A percentile compares a stretch with the other conserved stretches of the same genome.
phyloP scores from a whole-genome alignment of 768 basidiomycete genomes.

The Collybia mongolica region DNA sequence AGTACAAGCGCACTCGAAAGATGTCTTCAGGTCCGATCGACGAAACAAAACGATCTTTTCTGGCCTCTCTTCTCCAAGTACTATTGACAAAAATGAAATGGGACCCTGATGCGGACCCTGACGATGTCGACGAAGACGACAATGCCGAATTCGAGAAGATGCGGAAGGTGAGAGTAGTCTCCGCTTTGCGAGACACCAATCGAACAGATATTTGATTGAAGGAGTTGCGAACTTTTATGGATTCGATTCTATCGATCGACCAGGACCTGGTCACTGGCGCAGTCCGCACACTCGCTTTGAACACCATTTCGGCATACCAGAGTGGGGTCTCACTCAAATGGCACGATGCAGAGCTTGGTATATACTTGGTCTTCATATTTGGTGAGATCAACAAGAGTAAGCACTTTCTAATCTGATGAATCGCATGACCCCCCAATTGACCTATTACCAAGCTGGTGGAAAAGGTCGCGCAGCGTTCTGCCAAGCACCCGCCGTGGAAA shows the following conservation, averaged over 20 bases:
- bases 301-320: conserved; percentile 70
- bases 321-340: conserved; percentile 70
- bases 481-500: conserved; percentile 65
- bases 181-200: conserved; percentile 3
- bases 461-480: conserved; percentile 89
- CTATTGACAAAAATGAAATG: conserved; percentile 89
- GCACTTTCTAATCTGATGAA: conserved; percentile 18
- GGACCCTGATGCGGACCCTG: conserved; percentile 75
- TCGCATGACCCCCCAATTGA: conserved; percentile 5
- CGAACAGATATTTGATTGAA: conserved; percentile 23
- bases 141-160: conserved; percentile 78
- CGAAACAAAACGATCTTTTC: conserved; percentile 69
- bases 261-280: conserved; percentile 80
- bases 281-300: conserved; percentile 69
- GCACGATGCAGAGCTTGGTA: conserved; percentile 90
- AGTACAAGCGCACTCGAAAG: conserved; percentile 83
- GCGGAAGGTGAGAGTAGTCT: conserved; percentile 60
- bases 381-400: conserved; percentile 90
- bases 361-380: conserved; percentile 93
- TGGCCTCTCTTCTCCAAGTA: conserved; percentile 74
- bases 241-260: conserved; percentile 84
- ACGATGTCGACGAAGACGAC: conserved; percentile 89
- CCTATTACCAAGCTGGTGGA: conserved; percentile 48
- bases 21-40: conserved; percentile 61
- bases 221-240: conserved; percentile 86